Evolutionary conservation across 306 rosid species (phyloP).

Genomic region (Erythrophleum fordii): DNA sequence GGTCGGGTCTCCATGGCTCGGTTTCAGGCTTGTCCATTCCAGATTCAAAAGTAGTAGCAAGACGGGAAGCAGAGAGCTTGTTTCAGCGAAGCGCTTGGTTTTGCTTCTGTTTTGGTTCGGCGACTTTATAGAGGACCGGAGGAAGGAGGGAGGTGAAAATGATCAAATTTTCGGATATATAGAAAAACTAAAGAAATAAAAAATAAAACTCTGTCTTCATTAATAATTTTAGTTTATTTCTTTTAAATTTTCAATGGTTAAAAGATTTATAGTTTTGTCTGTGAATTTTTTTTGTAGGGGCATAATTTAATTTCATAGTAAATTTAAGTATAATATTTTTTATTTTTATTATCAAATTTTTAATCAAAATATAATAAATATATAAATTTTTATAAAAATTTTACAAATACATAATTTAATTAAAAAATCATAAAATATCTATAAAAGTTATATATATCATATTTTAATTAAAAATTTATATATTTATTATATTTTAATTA

Average conservation of each 20-base stretch:
- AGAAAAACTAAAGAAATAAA: not conserved
- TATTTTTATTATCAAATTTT: no score
- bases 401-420: no score
- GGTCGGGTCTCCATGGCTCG: conserved; percentile 61
- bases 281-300: no score
- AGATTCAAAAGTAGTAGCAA: not conserved
- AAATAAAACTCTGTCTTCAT: not conserved
- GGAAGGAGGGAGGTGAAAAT: not conserved
- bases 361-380: no score
- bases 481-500: no score
- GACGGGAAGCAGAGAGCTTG: not conserved
- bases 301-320: no score
- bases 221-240: not conserved
- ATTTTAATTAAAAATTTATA: no score
- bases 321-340: no score
- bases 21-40: conserved; percentile 52
- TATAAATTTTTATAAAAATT: no score
- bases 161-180: not conserved
- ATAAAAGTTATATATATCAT: no score
- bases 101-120: conserved; percentile 1
- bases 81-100: not conserved
- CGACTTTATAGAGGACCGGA: conserved; percentile 42
- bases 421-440: no score
- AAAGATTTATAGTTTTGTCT: not conserved
- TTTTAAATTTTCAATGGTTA: not conserved